These are phyloP conservation scores for Poteriospumella lacustris DNA, from an alignment of 108 stramenopile species.

Conservation along the genomic window DNA sequence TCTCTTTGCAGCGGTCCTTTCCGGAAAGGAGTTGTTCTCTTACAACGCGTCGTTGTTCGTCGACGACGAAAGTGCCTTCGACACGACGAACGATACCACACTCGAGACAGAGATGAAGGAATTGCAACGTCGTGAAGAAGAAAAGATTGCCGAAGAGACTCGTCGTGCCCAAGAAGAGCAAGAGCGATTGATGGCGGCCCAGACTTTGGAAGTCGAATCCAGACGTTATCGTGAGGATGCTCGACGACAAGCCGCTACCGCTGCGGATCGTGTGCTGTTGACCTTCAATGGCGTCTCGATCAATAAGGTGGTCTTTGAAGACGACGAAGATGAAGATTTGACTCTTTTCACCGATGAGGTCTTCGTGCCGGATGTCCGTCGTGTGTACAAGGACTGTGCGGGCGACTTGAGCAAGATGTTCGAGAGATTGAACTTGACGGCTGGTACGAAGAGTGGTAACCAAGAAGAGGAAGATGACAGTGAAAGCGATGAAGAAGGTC, in stretches of 20 bases:
- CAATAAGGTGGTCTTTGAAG: conserved; percentile 15
- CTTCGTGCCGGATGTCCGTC: not conserved
- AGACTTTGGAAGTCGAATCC: conserved; percentile 13
- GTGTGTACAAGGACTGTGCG: not conserved
- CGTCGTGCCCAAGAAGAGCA: conserved; percentile 15
- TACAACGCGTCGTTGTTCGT: conserved; percentile 28
- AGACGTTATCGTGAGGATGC: not conserved
- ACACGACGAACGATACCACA: not conserved
- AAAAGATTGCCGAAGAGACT: not conserved
- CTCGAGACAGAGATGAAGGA: not conserved
- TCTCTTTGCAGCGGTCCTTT: not conserved
- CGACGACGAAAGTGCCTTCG: conserved; percentile 21
- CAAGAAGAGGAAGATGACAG: not conserved
- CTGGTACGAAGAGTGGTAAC: not conserved
- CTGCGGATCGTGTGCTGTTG: not conserved
- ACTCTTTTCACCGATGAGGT: conserved; percentile 6
- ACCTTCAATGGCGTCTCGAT: conserved; percentile 10
- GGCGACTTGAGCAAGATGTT: not conserved
- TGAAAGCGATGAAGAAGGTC: not conserved
- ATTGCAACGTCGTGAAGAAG: not conserved
- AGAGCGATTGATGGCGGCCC: not conserved
- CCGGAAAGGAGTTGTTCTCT: conserved; percentile 21
- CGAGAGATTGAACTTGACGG: not conserved
- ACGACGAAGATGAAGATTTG: conserved; percentile 23
- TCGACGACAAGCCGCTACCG: conserved; percentile 1